Evolutionary conservation across 1,139 yeast genomes (phyloP).

Genomic region (Candida anutae): DNA sequence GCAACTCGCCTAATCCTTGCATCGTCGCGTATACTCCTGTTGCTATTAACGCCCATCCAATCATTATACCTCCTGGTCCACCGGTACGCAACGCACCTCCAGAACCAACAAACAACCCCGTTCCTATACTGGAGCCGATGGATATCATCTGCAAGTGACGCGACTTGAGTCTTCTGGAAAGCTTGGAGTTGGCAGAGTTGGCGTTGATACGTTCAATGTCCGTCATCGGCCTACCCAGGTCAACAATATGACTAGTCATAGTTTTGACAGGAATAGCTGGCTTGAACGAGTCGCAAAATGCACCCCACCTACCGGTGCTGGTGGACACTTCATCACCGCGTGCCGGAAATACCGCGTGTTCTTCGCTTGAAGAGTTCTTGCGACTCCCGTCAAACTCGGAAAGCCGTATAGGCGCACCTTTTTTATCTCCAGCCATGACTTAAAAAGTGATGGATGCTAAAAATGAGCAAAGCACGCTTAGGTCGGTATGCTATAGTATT

Average conservation of each 20-base stretch:
- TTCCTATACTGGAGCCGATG: conserved; percentile 59
- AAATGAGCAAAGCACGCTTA: no score
- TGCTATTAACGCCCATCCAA: conserved; percentile 28
- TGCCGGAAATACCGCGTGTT: no score
- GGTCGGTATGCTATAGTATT: no score
- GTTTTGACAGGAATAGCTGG: conserved; percentile 19
- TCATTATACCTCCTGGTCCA: conserved; percentile 70
- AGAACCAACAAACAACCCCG: conserved; percentile 41
- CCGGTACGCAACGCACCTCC: conserved; percentile 39
- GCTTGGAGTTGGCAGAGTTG: conserved; percentile 32
- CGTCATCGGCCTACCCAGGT: conserved; percentile 16
- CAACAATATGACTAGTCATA: conserved; percentile 12
- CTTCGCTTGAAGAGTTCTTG: no score
- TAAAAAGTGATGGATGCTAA: no score
- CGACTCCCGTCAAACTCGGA: no score
- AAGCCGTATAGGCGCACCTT: no score
- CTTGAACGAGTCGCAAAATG: conserved; percentile 28
- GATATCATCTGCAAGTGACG: conserved; percentile 60
- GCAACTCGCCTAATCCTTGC: conserved; percentile 35
- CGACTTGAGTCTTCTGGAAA: conserved; percentile 26
- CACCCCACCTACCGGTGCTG: conserved; percentile 13
- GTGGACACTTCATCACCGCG: not conserved
- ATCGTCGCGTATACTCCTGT: conserved; percentile 20
- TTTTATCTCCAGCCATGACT: no score
- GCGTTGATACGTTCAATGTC: conserved; percentile 30